A percentile compares a stretch with the other conserved stretches of the same genome.
Conservation (phyloP, 495 filamentous ascomycete genomes). For the Penicillium lividum region DNA sequence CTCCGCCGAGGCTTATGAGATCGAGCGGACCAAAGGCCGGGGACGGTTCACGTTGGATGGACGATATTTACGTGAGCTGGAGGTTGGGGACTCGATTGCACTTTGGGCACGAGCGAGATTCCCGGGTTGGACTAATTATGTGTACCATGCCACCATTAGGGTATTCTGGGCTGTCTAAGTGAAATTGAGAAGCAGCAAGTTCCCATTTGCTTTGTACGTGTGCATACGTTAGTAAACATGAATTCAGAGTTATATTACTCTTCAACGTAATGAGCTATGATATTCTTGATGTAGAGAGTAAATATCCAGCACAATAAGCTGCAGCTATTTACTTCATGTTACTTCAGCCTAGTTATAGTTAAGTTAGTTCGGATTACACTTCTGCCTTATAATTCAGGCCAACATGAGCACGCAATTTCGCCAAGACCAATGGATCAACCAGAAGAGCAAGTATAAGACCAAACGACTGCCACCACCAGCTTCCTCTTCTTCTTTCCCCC, state of each 20-base stretch:
- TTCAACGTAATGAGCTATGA: too few relatives aligned
- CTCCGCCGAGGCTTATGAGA: slow-evolving; percentile 41
- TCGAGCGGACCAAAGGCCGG: slow-evolving; percentile 44
- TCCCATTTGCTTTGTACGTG: background rate
- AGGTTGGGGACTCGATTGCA: slow-evolving; percentile 64
- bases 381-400: background rate
- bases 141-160: slow-evolving; percentile 56
- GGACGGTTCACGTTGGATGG: slow-evolving; percentile 58
- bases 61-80: slow-evolving; percentile 55
- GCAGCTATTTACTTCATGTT: too few relatives aligned
- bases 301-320: background rate
- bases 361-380: too few relatives aligned
- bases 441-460: slow-evolving; percentile 34
- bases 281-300: too few relatives aligned
- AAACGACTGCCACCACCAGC: slow-evolving; percentile 17
- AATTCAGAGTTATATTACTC: too few relatives aligned
- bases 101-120: slow-evolving; percentile 67
- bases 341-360: too few relatives aligned
- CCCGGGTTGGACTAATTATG: slow-evolving; percentile 59
- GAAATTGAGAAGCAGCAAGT: background rate
- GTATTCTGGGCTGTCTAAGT: slow-evolving; percentile 65
- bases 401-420: slow-evolving; percentile 43
- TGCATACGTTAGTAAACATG: too few relatives aligned
- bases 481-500: slow-evolving; percentile 18
- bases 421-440: slow-evolving; percentile 35